Evolutionary conservation across 768 basidiomycete genomes (phyloP).

Genomic region (Cystobasidium onofrii): DNA sequence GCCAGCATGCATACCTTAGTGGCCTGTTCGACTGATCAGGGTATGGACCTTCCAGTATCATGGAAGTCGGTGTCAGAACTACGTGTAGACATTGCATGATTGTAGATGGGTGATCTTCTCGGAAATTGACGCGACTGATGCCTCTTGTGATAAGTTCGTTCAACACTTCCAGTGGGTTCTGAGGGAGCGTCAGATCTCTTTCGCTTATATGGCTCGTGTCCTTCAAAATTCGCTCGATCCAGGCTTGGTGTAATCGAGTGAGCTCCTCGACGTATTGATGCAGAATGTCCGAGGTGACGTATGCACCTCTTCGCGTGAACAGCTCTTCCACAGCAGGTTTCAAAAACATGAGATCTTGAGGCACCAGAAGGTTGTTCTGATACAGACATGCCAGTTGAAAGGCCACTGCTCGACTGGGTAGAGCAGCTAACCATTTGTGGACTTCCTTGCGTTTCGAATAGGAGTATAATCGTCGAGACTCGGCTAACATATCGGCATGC

Average conservation of each 20-base stretch:
- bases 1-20: not conserved
- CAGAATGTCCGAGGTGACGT: conserved; percentile 18
- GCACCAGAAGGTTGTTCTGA: conserved; percentile 23
- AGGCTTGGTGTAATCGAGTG: conserved; percentile 14
- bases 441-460: not conserved
- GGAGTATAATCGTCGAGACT: conserved; percentile 1
- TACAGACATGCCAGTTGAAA: conserved; percentile 31
- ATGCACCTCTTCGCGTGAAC: not conserved
- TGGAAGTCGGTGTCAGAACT: conserved; percentile 28
- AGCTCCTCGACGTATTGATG: conserved; percentile 30
- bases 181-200: not conserved
- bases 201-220: conserved; percentile 1
- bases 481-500: conserved; percentile 2
- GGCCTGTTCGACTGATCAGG: conserved; percentile 27
- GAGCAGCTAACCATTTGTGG: not conserved
- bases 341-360: conserved; percentile 10
- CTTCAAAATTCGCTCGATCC: conserved; percentile 8
- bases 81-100: conserved; percentile 33
- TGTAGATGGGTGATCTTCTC: conserved; percentile 11
- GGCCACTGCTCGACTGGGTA: conserved; percentile 9
- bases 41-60: conserved; percentile 33
- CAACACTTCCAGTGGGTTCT: not conserved
- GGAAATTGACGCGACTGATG: conserved; percentile 15
- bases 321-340: conserved; percentile 16
- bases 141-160: not conserved